These are phyloP conservation scores for Gliomastix tumulicola DNA, from an alignment of 2,329 filamentous ascomycete species.

Conservation along the genomic window DNA sequence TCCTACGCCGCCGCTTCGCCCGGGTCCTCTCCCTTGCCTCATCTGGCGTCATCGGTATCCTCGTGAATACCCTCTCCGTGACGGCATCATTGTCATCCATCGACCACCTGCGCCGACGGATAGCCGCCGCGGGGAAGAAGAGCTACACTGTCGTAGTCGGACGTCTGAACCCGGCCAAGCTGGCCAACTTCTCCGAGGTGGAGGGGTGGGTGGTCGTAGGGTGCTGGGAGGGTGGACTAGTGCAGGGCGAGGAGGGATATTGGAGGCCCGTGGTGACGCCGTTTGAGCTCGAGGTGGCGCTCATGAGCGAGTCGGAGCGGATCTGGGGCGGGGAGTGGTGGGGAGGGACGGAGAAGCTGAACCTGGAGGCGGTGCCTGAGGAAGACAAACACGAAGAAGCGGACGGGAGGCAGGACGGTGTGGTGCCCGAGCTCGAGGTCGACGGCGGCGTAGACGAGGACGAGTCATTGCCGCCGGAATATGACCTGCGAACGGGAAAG, in stretches of 20 bases:
- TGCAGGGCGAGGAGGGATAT: constrained; percentile 83
- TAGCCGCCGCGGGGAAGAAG: constrained; percentile 81
- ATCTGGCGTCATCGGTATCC: constrained; percentile 80
- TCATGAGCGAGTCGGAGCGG: constrained; percentile 67
- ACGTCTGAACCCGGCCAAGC: constrained; percentile 90
- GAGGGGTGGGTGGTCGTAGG: constrained; percentile 96
- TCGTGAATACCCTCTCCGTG: constrained; percentile 92
- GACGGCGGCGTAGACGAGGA: constrained; percentile 48
- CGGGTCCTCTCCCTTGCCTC: constrained; percentile 75
- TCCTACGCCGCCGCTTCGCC: constrained; percentile 80
- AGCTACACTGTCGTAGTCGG: constrained; percentile 94
- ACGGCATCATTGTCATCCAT: constrained; percentile 84
- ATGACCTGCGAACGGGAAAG: constrained; percentile 81
- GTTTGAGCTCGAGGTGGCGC: constrained; percentile 77
- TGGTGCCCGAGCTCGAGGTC: constrained; percentile 12
- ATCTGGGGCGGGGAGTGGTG: constrained; percentile 87
- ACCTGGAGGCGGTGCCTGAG: constrained; percentile 28
- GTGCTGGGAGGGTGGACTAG: constrained; percentile 92
- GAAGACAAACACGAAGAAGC: constrained; percentile 5
- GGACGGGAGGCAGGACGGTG: constrained; percentile 11
- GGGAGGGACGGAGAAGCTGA: constrained; percentile 71
- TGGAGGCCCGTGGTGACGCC: constrained; percentile 90
- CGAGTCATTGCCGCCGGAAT: constrained; percentile 79
- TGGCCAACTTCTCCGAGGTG: constrained; percentile 93
- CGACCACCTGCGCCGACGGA: constrained; percentile 62